phyloP scores from a whole-genome alignment of 1,284 basidiomycete genomes.

The Boletus albobrunnescens region DNA sequence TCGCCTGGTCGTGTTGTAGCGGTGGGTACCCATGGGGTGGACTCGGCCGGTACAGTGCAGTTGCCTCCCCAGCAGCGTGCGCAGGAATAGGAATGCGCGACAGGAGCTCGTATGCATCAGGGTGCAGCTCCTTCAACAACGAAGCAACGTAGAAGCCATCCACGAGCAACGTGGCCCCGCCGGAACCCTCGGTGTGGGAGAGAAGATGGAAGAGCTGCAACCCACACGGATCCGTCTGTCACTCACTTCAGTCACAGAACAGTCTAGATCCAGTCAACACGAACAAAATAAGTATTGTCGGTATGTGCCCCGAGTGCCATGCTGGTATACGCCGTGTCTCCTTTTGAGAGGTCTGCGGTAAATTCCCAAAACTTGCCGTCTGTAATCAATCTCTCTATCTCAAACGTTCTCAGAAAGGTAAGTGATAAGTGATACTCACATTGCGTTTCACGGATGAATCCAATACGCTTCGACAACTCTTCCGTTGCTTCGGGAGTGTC shows the following conservation, averaged over 20 bases:
- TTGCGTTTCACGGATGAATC: conserved; percentile 90
- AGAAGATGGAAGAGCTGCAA: conserved; percentile 95
- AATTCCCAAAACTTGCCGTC: conserved; percentile 97
- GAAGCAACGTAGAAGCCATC: conserved; percentile 93
- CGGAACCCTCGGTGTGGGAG: conserved; percentile 76
- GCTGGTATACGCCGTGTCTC: conserved; percentile 90
- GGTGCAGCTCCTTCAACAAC: conserved; percentile 70
- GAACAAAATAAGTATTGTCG: conserved; percentile 90
- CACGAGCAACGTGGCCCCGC: conserved; percentile 86
- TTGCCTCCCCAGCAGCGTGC: conserved; percentile 83
- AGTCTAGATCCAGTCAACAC: conserved; percentile 20
- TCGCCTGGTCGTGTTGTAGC: conserved; percentile 58
- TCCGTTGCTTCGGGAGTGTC: conserved; percentile 83
- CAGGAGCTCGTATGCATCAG: conserved; percentile 70
- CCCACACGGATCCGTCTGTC: conserved; percentile 85
- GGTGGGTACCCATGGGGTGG: conserved; percentile 63
- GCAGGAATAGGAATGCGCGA: conserved; percentile 70
- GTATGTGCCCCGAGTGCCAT: conserved; percentile 89
- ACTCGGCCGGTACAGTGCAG: conserved; percentile 60
- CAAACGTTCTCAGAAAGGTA: conserved; percentile 3
- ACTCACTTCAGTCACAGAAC: conserved; percentile 14
- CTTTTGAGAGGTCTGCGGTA: conserved; percentile 86
- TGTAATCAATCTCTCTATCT: conserved; percentile 29
- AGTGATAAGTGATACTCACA: conserved; percentile 50
- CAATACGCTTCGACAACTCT: conserved; percentile 70